phyloP scores from a whole-genome alignment of 176 grass and related monocot species.

The Urochloa ruziziensis region DNA sequence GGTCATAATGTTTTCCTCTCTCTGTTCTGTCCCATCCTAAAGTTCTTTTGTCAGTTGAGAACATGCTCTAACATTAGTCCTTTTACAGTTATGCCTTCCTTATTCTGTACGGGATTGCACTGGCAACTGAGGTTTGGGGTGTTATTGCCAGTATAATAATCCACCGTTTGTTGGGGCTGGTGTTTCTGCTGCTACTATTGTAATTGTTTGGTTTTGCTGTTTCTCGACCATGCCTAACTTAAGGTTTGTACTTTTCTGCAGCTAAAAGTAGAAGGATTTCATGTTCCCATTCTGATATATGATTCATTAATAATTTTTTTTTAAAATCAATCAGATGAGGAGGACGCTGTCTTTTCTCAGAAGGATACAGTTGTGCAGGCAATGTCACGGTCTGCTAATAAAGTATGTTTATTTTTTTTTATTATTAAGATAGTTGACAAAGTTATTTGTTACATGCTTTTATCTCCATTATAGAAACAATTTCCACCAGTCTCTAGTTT shows the following conservation, averaged over 20 bases:
- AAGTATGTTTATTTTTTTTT: slow-evolving; percentile 47
- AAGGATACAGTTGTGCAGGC: slow-evolving; percentile 98
- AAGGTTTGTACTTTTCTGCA: slow-evolving; percentile 64
- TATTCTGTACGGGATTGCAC: slow-evolving; percentile 85
- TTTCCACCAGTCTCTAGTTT: neutral
- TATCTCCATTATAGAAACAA: slow-evolving; percentile 2
- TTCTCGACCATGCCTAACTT: slow-evolving; percentile 85
- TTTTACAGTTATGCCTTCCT: slow-evolving; percentile 88
- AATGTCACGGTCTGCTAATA: slow-evolving; percentile 92
- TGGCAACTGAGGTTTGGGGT: slow-evolving; percentile 95
- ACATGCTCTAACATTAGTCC: slow-evolving; percentile 28
- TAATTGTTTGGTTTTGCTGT: slow-evolving; percentile 96
- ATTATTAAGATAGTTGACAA: slow-evolving; percentile 19
- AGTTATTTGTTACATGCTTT: slow-evolving; percentile 19
- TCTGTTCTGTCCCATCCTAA: slow-evolving; percentile 28
- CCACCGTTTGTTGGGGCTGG: slow-evolving; percentile 92
- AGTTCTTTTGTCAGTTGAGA: slow-evolving; percentile 19
- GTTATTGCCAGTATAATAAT: slow-evolving; percentile 90
- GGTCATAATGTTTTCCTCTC: slow-evolving; percentile 17
- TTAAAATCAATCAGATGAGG: slow-evolving; percentile 76
- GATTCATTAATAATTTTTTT: neutral
- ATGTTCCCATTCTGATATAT: slow-evolving; percentile 17
- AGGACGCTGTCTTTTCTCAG: slow-evolving; percentile 92
- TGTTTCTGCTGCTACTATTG: slow-evolving; percentile 84
- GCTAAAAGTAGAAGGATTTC: slow-evolving; percentile 4